These are phyloP conservation scores for Bryum argenteum DNA, from an alignment of 225 moss, liverwort and hornwort species.

Conservation along the genomic window DNA sequence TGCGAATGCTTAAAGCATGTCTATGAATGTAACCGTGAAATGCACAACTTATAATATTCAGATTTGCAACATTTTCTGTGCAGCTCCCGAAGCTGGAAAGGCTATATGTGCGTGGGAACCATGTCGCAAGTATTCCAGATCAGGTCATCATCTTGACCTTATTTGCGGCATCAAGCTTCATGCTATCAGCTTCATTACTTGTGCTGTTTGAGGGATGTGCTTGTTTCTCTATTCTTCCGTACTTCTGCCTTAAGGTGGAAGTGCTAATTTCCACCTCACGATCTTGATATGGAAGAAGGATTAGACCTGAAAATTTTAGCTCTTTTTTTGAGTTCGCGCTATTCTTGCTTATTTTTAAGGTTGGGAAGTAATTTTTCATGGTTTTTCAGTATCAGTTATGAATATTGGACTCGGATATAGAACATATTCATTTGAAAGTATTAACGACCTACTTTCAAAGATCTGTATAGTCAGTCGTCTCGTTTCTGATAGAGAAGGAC, in stretches of 20 bases:
- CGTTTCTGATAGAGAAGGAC: too few relatives aligned
- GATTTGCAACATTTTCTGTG: background rate
- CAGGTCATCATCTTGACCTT: conserved; percentile 6
- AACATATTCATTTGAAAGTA: background rate
- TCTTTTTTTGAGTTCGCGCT: background rate
- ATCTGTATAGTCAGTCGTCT: too few relatives aligned
- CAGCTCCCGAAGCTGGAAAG: conserved; percentile 34
- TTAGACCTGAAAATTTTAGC: background rate
- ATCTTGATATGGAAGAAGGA: background rate
- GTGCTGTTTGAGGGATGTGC: background rate
- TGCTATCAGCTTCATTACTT: background rate
- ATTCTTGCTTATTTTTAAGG: background rate
- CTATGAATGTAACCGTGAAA: background rate
- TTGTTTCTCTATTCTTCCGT: background rate
- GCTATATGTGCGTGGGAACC: conserved; percentile 18
- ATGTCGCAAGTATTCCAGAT: conserved; percentile 6
- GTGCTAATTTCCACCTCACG: background rate
- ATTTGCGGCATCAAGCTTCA: background rate
- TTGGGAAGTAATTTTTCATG: background rate
- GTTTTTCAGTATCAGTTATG: background rate
- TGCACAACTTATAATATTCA: background rate
- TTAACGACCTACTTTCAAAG: too few relatives aligned
- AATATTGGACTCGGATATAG: background rate
- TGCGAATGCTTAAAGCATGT: background rate
- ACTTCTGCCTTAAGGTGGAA: background rate